Evolutionary conservation across 805 yeast species (phyloP).

Genomic region (Teunomyces barrocoloradensis): DNA sequence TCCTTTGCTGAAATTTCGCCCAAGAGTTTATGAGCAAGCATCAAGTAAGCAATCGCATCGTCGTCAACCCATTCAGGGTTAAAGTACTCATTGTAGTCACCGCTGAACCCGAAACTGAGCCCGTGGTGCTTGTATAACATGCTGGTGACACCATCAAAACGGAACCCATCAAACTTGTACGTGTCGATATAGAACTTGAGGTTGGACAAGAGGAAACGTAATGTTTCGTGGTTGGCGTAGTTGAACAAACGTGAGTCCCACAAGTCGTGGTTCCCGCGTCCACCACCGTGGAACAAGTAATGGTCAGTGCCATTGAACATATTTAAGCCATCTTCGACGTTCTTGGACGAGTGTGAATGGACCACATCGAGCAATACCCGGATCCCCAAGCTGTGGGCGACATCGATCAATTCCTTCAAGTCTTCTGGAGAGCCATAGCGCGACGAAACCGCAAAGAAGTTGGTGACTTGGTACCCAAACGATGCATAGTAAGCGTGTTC

Average conservation of each 20-base stretch:
- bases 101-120: conserved; percentile 83
- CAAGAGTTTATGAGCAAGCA: conserved; percentile 85
- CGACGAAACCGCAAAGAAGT: conserved; percentile 85
- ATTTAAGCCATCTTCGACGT: conserved; percentile 90
- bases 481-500: conserved; percentile 98
- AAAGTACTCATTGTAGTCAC: conserved; percentile 89
- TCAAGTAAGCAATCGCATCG: conserved; percentile 82
- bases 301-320: conserved; percentile 93
- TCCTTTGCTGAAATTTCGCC: conserved; percentile 45
- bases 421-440: conserved; percentile 96
- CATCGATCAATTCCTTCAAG: conserved; percentile 82
- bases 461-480: conserved; percentile 95
- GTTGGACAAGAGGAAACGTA: conserved; percentile 81
- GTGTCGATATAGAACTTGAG: conserved; percentile 80
- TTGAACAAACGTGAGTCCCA: conserved; percentile 98
- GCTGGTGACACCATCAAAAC: conserved; percentile 95
- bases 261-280: conserved; percentile 80
- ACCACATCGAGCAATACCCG: conserved; percentile 88
- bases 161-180: conserved; percentile 87
- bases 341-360: conserved; percentile 94
- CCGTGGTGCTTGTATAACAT: conserved; percentile 95
- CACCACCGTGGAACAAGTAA: conserved; percentile 92
- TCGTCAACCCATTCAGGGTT: conserved; percentile 75
- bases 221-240: conserved; percentile 87
- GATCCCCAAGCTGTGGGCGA: conserved; percentile 86